phyloP scores from a whole-genome alignment of 495 filamentous ascomycete species.

The Penicillium longicatenatum region DNA sequence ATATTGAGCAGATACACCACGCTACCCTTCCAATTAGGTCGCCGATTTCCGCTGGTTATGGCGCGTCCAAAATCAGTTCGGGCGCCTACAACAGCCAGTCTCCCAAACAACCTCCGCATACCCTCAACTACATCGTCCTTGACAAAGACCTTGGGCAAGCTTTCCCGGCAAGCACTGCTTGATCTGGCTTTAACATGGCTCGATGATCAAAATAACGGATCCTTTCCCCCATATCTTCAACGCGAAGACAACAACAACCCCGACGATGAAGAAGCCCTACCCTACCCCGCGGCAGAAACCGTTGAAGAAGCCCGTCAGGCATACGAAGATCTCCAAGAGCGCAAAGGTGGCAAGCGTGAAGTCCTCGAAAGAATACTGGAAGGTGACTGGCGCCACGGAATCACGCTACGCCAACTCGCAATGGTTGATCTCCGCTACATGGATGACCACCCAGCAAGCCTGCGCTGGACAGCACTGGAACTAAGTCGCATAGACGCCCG shows the following conservation, averaged over 20 bases:
- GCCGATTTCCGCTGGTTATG: conserved; percentile 27
- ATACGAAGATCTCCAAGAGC: conserved; percentile 56
- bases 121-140: conserved; percentile 64
- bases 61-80: conserved; percentile 44
- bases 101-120: conserved; percentile 59
- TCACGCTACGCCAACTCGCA: conserved; percentile 75
- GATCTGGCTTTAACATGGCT: conserved; percentile 75
- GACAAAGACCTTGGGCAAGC: conserved; percentile 62
- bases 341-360: conserved; percentile 72
- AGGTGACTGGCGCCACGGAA: conserved; percentile 79
- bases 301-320: conserved; percentile 62
- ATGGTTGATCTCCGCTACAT: conserved; percentile 78
- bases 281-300: conserved; percentile 63
- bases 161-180: conserved; percentile 70
- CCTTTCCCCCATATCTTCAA: conserved; percentile 49
- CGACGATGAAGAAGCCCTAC: conserved; percentile 47
- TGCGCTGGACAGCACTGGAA: conserved; percentile 76
- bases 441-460: conserved; percentile 70
- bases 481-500: conserved; percentile 43
- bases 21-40: background rate
- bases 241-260: conserved; percentile 22
- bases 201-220: conserved; percentile 56
- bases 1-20: background rate
- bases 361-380: conserved; percentile 74
- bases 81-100: conserved; percentile 50